Percentiles rank a stretch among this genome's conserved stretches.
Conservation (phyloP, 495 filamentous ascomycete genomes). For the Xylaria nigripes region DNA sequence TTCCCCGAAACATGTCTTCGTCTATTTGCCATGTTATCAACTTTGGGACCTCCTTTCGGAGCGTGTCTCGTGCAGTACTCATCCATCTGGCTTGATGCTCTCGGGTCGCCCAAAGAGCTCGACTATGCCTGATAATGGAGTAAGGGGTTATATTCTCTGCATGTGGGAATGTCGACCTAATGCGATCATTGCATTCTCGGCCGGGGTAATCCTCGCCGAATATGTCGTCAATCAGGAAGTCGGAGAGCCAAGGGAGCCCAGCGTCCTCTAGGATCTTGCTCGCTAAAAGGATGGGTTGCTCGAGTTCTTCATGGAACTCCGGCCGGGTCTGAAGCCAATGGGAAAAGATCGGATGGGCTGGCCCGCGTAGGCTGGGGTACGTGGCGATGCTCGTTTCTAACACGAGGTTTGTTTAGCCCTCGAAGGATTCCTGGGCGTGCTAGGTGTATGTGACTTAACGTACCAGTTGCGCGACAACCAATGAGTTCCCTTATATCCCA, state of each 20-base stretch:
- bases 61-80: conserved; percentile 9
- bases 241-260: conserved; percentile 31
- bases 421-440: no score
- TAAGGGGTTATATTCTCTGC: conserved; percentile 7
- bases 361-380: conserved; percentile 18
- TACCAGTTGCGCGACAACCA: conserved; percentile 28
- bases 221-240: conserved; percentile 31
- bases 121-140: conserved; percentile 24
- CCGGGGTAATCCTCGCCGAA: conserved; percentile 27
- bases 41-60: conserved; percentile 15
- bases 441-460: not conserved
- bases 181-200: not conserved
- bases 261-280: conserved; percentile 26
- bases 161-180: not conserved
- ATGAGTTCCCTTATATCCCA: conserved; percentile 26
- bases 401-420: not conserved
- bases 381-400: conserved; percentile 10
- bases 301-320: conserved; percentile 18
- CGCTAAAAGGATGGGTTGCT: conserved; percentile 28
- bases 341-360: conserved; percentile 27
- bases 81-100: conserved; percentile 18
- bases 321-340: conserved; percentile 20
- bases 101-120: conserved; percentile 17
- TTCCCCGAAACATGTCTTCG: conserved; percentile 21
- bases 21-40: conserved; percentile 30